phyloP scores from a whole-genome alignment of 2,329 filamentous ascomycete species.

The Cordyceps javanica region DNA sequence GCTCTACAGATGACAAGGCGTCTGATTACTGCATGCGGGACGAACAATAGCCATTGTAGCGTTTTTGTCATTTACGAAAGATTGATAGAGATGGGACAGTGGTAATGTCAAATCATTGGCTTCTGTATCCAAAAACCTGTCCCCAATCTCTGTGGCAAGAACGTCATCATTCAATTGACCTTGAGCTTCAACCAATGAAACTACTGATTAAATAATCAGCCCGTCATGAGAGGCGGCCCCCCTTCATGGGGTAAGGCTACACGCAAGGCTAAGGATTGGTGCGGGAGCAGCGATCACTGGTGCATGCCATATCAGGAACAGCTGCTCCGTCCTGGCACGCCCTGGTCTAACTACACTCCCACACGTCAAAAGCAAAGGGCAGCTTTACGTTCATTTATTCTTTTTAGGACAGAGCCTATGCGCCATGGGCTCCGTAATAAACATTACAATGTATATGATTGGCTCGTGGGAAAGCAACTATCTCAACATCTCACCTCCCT shows the following conservation, averaged over 20 bases:
- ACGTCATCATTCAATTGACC: neutral
- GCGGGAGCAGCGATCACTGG: neutral
- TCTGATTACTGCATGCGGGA: too few relatives aligned
- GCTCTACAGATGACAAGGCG: too few relatives aligned
- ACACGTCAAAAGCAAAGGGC: neutral
- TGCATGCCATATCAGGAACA: constrained; percentile 1
- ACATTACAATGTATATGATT: neutral
- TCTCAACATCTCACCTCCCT: neutral
- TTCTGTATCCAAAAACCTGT: too few relatives aligned
- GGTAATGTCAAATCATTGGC: too few relatives aligned
- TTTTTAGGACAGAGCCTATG: too few relatives aligned
- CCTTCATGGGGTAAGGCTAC: neutral
- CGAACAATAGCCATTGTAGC: too few relatives aligned
- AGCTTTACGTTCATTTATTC: too few relatives aligned
- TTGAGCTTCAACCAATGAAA: neutral
- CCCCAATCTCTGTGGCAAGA: too few relatives aligned
- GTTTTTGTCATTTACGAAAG: too few relatives aligned
- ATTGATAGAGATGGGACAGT: too few relatives aligned
- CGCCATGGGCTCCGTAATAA: neutral
- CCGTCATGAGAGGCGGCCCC: constrained; percentile 6
- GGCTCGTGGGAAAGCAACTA: neutral
- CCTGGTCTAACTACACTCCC: neutral
- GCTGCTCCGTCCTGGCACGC: neutral
- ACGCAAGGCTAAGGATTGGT: neutral
- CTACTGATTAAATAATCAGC: neutral